Evolutionary conservation across 1,284 basidiomycete species (phyloP).

Genomic region (Rhodotorula sp.): DNA sequence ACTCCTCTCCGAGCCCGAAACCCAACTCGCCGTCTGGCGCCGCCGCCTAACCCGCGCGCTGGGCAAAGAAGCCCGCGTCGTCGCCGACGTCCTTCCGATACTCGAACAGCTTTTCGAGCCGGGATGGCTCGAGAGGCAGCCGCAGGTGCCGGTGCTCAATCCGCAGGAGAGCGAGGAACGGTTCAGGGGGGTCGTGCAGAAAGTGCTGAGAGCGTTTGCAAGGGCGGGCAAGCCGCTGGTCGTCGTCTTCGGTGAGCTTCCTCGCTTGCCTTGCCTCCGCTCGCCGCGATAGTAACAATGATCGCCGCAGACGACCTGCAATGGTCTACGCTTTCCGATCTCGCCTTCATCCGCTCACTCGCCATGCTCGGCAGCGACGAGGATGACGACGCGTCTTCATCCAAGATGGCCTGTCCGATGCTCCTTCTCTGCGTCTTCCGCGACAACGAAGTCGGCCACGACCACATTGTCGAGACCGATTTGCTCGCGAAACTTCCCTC

Average conservation of each 20-base stretch:
- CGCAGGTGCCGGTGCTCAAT: conserved; percentile 14
- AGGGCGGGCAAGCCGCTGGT: conserved; percentile 32
- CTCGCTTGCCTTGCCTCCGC: not conserved
- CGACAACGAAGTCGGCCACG: conserved; percentile 35
- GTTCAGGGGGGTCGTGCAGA: conserved; percentile 25
- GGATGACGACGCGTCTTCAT: conserved; percentile 8
- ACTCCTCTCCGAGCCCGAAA: conserved; percentile 34
- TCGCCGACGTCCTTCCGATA: conserved; percentile 34
- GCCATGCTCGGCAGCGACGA: not conserved
- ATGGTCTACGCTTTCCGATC: conserved; percentile 30
- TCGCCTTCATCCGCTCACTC: conserved; percentile 35
- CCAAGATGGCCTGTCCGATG: conserved; percentile 28
- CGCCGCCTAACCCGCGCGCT: conserved; percentile 26
- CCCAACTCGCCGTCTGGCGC: conserved; percentile 28
- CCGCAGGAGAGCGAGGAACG: conserved; percentile 33
- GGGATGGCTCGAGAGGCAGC: conserved; percentile 27
- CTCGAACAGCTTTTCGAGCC: conserved; percentile 36
- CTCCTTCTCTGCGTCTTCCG: conserved; percentile 31
- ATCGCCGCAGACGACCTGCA: conserved; percentile 29
- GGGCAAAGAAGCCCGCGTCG: conserved; percentile 31
- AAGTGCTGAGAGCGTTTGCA: conserved; percentile 29
- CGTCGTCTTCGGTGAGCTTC: conserved; percentile 30
- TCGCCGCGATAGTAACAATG: not conserved
- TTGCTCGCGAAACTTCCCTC: conserved; percentile 15
- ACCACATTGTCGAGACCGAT: conserved; percentile 32